Conservation (phyloP, 1,284 basidiomycete species). For the Ceratobasidium sp. region DNA sequence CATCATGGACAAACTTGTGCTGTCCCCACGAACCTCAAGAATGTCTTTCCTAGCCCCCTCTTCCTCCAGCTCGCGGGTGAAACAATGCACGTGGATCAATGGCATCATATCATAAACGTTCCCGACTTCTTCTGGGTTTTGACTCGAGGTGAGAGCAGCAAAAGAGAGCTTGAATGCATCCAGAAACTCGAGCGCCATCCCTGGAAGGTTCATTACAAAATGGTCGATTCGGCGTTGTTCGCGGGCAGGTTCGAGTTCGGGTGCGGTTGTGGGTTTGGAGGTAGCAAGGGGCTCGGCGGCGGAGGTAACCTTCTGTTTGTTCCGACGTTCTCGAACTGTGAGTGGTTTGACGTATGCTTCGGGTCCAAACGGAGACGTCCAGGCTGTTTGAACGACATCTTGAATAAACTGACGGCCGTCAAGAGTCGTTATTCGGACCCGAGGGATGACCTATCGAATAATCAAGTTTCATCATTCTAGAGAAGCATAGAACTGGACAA, state of each 20-base stretch:
- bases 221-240: slow-evolving; percentile 69
- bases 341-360: slow-evolving; percentile 28
- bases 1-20: neutral
- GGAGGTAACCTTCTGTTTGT: slow-evolving; percentile 5
- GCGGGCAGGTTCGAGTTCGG: neutral
- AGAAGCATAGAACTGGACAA: slow-evolving; percentile 39
- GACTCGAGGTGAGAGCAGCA: slow-evolving; percentile 50
- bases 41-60: slow-evolving; percentile 78
- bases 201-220: slow-evolving; percentile 98
- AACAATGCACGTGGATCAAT: slow-evolving; percentile 95
- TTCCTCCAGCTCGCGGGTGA: slow-evolving; percentile 84
- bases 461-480: neutral
- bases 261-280: slow-evolving; percentile 5
- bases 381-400: slow-evolving; percentile 60
- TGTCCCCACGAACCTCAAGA: slow-evolving; percentile 64
- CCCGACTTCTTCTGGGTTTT: slow-evolving; percentile 54
- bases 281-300: neutral
- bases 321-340: slow-evolving; percentile 15
- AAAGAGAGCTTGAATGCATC: slow-evolving; percentile 85
- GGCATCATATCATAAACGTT: slow-evolving; percentile 63
- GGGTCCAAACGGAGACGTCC: slow-evolving; percentile 66
- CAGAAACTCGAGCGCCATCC: slow-evolving; percentile 88
- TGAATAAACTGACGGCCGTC: slow-evolving; percentile 89
- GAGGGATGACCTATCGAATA: slow-evolving; percentile 54
- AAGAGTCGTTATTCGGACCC: slow-evolving; percentile 79